Evolutionary conservation across 352 stramenopile species (phyloP).

Genomic region (Globisporangium okanoganense): DNA sequence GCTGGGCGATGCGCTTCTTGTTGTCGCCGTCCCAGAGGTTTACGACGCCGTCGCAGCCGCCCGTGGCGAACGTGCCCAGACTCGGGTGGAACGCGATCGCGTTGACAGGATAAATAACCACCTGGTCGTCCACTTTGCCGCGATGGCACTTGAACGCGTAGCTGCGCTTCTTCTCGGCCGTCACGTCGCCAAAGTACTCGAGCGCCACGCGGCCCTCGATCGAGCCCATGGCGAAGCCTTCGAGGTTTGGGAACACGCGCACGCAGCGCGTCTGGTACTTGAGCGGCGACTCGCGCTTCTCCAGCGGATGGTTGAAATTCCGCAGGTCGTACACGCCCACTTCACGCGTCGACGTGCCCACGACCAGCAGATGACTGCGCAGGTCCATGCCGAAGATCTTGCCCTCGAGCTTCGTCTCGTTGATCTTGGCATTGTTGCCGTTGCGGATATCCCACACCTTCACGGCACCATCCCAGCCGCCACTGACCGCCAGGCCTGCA

Average conservation of each 20-base stretch:
- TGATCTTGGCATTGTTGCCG: slow-evolving; percentile 40
- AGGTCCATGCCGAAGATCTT: slow-evolving; percentile 76
- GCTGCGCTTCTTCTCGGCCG: slow-evolving; percentile 53
- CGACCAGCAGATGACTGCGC: slow-evolving; percentile 50
- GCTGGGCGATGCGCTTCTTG: slow-evolving; percentile 93
- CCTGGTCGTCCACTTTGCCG: slow-evolving; percentile 76
- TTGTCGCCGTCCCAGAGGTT: slow-evolving; percentile 94
- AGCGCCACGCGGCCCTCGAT: slow-evolving; percentile 97
- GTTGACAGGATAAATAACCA: slow-evolving; percentile 95
- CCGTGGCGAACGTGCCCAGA: slow-evolving; percentile 94
- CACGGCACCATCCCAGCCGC: slow-evolving; percentile 63
- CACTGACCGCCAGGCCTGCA: slow-evolving; percentile 45
- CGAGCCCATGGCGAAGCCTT: slow-evolving; percentile 90
- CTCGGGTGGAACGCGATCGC: slow-evolving; percentile 94
- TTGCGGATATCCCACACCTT: slow-evolving; percentile 71
- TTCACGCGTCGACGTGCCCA: slow-evolving; percentile 48
- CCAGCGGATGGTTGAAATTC: slow-evolving; percentile 55
- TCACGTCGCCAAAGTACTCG: slow-evolving; percentile 89
- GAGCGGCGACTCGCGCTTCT: slow-evolving; percentile 73
- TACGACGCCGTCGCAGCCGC: slow-evolving; percentile 92
- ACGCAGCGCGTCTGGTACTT: slow-evolving; percentile 93
- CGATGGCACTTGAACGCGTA: slow-evolving; percentile 99
- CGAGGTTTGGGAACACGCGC: slow-evolving; percentile 59
- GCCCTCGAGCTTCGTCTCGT: slow-evolving; percentile 33
- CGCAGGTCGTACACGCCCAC: slow-evolving; percentile 83